A percentile compares a stretch with the other conserved stretches of the same genome.
These are phyloP conservation scores for Nicotiana rustica DNA, from an alignment of 305 asterid species.

Conservation along the genomic window DNA sequence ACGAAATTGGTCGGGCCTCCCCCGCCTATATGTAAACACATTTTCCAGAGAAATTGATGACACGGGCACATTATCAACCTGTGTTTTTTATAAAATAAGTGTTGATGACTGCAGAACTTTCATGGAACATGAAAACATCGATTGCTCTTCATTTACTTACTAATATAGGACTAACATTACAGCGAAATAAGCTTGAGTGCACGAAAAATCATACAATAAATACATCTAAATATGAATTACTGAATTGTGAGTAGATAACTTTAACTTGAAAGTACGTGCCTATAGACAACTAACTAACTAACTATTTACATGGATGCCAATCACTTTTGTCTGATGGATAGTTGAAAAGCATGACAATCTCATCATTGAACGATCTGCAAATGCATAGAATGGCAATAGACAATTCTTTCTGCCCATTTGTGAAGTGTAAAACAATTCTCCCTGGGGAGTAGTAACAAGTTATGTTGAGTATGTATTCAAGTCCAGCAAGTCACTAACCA, in stretches of 20 bases:
- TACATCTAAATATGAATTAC: not conserved
- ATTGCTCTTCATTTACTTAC: not conserved
- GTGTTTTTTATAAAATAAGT: too few species aligned
- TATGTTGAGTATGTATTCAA: not conserved
- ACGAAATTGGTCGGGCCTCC: too few species aligned
- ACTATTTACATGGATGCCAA: constrained; percentile 14
- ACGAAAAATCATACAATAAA: not conserved
- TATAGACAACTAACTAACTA: not conserved
- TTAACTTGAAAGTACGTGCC: constrained; percentile 18
- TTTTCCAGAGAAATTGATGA: too few species aligned
- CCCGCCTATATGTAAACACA: too few species aligned
- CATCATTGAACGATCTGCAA: not conserved
- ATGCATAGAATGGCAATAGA: constrained; percentile 7
- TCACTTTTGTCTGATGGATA: constrained; percentile 8
- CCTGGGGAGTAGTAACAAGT: not conserved
- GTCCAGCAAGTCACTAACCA: constrained; percentile 11
- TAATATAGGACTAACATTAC: not conserved
- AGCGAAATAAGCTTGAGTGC: not conserved
- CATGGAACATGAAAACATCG: not conserved
- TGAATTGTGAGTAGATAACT: not conserved
- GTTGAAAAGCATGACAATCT: not conserved
- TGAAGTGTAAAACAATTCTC: not conserved
- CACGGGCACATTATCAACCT: too few species aligned
- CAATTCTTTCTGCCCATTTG: not conserved
- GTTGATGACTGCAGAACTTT: too few species aligned